Conservation (phyloP, 2,329 filamentous ascomycete genomes). For the Apiospora aurea region DNA sequence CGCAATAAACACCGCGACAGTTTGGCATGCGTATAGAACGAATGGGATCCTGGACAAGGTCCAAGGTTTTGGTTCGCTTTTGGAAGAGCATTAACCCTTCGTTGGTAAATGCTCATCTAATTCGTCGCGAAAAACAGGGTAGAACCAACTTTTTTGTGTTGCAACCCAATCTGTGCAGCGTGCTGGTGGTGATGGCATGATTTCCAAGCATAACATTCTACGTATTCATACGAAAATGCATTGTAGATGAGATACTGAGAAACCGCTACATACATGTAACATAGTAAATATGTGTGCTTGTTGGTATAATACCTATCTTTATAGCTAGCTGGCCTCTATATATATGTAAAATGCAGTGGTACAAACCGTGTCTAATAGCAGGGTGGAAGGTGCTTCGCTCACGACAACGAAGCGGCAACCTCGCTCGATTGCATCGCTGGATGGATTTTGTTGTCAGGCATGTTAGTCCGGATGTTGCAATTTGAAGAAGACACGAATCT, state of each 20-base stretch:
- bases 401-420: conserved; percentile 6
- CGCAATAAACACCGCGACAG: conserved; percentile 43
- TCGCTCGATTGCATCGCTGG: conserved; percentile 24
- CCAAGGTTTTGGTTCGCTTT: conserved; percentile 31
- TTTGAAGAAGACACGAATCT: conserved; percentile 27
- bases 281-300: not conserved
- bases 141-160: not conserved
- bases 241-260: too few species aligned
- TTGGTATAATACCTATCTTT: too few species aligned
- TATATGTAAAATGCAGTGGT: not conserved
- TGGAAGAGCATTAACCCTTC: conserved; percentile 28
- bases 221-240: too few species aligned
- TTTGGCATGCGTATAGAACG: conserved; percentile 40
- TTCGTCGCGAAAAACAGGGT: not conserved
- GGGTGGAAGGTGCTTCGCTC: not conserved
- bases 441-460: conserved; percentile 26
- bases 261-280: not conserved
- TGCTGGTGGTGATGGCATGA: not conserved
- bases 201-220: too few species aligned
- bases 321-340: not conserved
- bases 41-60: conserved; percentile 39
- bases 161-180: not conserved
- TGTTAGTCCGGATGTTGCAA: conserved; percentile 16
- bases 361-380: not conserved
- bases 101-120: not conserved